Base-by-base conservation (phyloP, 129 eudicot genomes). In the Artemisia argyi region DNA sequence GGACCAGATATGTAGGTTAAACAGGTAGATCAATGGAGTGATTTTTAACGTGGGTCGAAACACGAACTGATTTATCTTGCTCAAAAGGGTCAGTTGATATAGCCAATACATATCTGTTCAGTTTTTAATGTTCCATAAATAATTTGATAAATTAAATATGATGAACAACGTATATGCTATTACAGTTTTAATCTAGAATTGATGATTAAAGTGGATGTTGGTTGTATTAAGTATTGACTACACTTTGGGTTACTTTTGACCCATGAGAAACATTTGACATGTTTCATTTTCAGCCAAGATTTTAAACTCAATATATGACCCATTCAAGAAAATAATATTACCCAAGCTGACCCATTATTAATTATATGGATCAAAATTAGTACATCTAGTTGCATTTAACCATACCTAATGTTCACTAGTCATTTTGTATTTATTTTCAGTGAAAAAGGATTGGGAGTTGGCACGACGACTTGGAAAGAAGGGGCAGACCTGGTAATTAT, bases 371-470 rank as follows among this genome's bases (percentile, higher is more conserved):
- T 35, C 44, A 35, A 6, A 35, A 35, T 35, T 35, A 35, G 11
- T 62, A 59, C 15, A 18, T 73, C 6, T 58, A 53, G 51, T 18
- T 22, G 9, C 32, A 9, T 18, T 11, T 51, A 6, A 51, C 17
- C 17, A 51, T 13, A 51, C 16, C 6, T n/a, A 51, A n/a, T 11
- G 17, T 11, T 14, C 56, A 11, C 56, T 35, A 35, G 7, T 35
- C 8, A 35, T 35, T 35, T 35, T 35, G 44, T 35, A 6, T 35
- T 5, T 35, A 35, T 35, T 35, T 35, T 46, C 81, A 90, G 96
- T 90, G 96, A 79, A 84, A 82, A 90, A 87, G 79, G 96, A 90
- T 52, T 80, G 79, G 69, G 96, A 87, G 67, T 77, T 87, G 78
- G 96, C 96, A 10, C 77, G 96, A 15, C 81, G 94, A 61, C 80